A percentile compares a stretch with the other conserved stretches of the same genome.
phyloP scores from a whole-genome alignment of 352 stramenopile genomes.

The Phytophthora nicotianae region DNA sequence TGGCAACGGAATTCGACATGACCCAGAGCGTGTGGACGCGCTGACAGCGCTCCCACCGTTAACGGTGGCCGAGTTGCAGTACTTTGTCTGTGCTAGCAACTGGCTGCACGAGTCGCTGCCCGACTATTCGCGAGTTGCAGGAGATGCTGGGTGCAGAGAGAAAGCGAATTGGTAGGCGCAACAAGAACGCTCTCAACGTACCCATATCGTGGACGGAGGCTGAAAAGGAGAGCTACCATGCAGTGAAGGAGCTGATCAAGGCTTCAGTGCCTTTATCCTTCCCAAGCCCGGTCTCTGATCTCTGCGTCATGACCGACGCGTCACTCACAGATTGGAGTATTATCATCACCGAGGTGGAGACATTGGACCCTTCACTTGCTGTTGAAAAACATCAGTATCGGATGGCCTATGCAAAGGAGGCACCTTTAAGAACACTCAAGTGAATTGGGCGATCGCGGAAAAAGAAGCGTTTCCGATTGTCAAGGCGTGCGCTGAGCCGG shows the following conservation, averaged over 20 bases:
- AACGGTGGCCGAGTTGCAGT: background rate
- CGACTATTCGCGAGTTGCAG: background rate
- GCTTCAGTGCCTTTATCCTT: background rate
- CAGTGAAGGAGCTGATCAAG: background rate
- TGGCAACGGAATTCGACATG: slow-evolving; percentile 7
- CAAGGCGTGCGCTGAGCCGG: background rate
- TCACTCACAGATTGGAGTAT: background rate
- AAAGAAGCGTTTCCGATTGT: background rate
- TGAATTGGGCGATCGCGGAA: background rate
- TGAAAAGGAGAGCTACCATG: background rate
- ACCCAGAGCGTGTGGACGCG: slow-evolving; percentile 9
- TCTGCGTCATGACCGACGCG: background rate
- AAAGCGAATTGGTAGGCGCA: background rate
- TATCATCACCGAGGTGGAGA: background rate
- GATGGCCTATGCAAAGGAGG: background rate
- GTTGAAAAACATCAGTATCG: background rate
- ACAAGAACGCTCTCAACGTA: background rate
- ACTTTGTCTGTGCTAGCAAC: background rate
- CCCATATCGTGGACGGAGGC: background rate
- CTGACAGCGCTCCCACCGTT: background rate
- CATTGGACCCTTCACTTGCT: slow-evolving; percentile 5
- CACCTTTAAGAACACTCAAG: background rate
- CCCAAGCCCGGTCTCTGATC: background rate
- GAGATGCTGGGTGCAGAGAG: background rate
- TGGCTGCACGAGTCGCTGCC: background rate